Evolutionary conservation across 1,284 basidiomycete genomes (phyloP).

Genomic region (Gymnopus androsaceus): DNA sequence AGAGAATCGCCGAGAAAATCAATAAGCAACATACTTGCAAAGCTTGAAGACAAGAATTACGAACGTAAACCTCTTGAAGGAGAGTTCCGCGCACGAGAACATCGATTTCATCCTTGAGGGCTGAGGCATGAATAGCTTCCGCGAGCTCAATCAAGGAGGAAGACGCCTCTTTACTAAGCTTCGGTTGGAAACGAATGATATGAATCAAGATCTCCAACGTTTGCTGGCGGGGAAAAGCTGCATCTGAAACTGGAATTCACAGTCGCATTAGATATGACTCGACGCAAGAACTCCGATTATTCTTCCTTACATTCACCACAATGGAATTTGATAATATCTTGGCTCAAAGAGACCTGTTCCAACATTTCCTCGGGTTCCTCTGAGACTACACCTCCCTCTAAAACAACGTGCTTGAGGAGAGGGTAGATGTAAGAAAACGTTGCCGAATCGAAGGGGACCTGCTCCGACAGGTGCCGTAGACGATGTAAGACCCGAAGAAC

Average conservation of each 20-base stretch:
- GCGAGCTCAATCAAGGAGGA: constrained; percentile 84
- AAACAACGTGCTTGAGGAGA: constrained; percentile 73
- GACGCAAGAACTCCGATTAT: constrained; percentile 2
- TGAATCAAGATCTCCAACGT: constrained; percentile 77
- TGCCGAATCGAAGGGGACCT: constrained; percentile 80
- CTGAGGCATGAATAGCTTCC: constrained; percentile 75
- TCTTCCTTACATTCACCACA: constrained; percentile 77
- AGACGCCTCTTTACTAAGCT: constrained; percentile 85
- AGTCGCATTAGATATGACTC: constrained; percentile 6
- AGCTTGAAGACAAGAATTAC: constrained; percentile 90
- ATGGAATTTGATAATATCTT: constrained; percentile 89
- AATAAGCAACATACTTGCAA: constrained; percentile 61
- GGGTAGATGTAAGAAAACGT: constrained; percentile 86
- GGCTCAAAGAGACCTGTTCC: constrained; percentile 85
- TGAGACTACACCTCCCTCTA: constrained; percentile 67
- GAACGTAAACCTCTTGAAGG: constrained; percentile 86
- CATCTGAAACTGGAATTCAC: constrained; percentile 57
- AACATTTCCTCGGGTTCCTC: constrained; percentile 77
- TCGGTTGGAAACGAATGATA: constrained; percentile 78
- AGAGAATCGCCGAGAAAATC: too few species aligned
- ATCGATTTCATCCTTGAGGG: constrained; percentile 62
- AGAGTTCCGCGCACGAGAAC: constrained; percentile 78
- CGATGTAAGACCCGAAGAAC: constrained; percentile 88
- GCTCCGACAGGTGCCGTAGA: constrained; percentile 81
- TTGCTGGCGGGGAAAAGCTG: constrained; percentile 71